These are phyloP conservation scores for Umbelopsis isabellina DNA, from an alignment of 192 early-diverging fungal species.

Conservation along the genomic window DNA sequence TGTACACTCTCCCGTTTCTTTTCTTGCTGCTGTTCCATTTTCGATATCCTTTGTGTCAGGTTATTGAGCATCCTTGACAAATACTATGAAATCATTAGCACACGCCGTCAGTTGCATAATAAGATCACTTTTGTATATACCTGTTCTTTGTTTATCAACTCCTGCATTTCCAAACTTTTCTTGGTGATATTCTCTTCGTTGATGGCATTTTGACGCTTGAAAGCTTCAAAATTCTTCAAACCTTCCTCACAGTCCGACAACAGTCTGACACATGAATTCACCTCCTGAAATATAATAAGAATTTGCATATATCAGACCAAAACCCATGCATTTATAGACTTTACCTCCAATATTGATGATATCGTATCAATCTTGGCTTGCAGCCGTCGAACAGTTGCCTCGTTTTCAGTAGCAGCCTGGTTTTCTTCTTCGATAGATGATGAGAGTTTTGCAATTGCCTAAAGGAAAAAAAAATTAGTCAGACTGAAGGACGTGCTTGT, in stretches of 20 bases:
- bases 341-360: conserved; percentile 9
- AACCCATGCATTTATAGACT: neutral
- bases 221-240: neutral
- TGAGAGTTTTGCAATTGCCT: neutral
- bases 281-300: neutral
- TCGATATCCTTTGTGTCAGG: conserved; percentile 5
- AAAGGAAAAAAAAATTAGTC: neutral
- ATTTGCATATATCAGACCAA: neutral
- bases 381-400: conserved; percentile 6
- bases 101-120: too few relatives aligned
- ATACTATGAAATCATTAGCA: neutral
- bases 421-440: conserved; percentile 16
- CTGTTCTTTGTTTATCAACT: conserved; percentile 12
- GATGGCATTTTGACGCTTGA: conserved; percentile 10
- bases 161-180: conserved; percentile 2
- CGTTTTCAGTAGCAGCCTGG: conserved; percentile 10
- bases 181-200: conserved; percentile 10
- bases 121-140: neutral
- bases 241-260: conserved; percentile 12
- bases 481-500: neutral
- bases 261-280: conserved; percentile 7
- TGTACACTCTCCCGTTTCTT: conserved; percentile 17
- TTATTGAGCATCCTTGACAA: conserved; percentile 21
- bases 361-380: conserved; percentile 14
- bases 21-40: conserved; percentile 15